Evolutionary conservation across 345 rosid species (phyloP).

Genomic region (Salix suchowensis): DNA sequence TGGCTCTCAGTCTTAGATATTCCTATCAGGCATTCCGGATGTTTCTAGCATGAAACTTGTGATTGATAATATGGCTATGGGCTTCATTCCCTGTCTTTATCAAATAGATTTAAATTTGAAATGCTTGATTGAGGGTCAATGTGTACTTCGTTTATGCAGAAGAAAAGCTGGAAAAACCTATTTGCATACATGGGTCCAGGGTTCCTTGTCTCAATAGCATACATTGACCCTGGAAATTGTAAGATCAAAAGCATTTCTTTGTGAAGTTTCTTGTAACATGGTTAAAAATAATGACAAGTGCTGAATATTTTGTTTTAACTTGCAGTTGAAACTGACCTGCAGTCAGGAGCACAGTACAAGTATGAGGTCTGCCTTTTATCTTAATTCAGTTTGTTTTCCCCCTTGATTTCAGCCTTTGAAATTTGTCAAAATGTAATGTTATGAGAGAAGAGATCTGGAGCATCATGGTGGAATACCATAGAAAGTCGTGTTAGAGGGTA

Average conservation of each 20-base stretch:
- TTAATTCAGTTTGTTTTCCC: background rate
- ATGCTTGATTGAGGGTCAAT: background rate
- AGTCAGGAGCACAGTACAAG: constrained; percentile 82
- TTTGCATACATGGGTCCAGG: constrained; percentile 94
- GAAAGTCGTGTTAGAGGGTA: background rate
- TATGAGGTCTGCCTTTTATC: constrained; percentile 52
- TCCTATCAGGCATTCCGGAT: background rate
- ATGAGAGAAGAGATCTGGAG: background rate
- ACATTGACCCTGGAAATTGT: constrained; percentile 98
- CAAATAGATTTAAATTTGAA: background rate
- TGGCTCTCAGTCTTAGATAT: background rate
- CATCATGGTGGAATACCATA: background rate
- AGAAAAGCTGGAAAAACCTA: constrained; percentile 83
- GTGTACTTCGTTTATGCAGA: constrained; percentile 41
- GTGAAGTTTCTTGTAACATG: background rate
- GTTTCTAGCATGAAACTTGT: background rate
- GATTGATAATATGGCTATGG: background rate
- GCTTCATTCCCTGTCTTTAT: background rate
- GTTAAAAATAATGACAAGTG: background rate
- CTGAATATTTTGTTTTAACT: constrained; percentile 19
- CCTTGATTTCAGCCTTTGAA: background rate
- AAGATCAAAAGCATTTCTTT: constrained; percentile 25
- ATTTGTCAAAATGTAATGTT: background rate
- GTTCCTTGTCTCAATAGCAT: constrained; percentile 90
- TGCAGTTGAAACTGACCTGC: constrained; percentile 95